These are phyloP conservation scores for Fonsecaea pedrosoi DNA, from an alignment of 2,329 filamentous ascomycete genomes.

Conservation along the genomic window DNA sequence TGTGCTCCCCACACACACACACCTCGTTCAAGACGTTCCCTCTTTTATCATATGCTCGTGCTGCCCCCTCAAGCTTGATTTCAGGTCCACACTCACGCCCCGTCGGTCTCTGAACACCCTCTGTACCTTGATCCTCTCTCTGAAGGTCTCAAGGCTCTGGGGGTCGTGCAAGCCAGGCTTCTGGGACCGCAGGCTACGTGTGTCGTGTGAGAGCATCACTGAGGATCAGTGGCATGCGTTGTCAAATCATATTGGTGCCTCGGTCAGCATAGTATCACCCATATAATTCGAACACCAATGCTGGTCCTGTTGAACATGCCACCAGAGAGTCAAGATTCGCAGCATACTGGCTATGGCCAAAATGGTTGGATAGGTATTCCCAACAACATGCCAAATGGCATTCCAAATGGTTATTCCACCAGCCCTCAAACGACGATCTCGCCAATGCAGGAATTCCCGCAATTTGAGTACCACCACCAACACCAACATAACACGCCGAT, in stretches of 20 bases:
- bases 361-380: slow-evolving; percentile 56
- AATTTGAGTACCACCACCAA: slow-evolving; percentile 63
- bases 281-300: slow-evolving; percentile 35
- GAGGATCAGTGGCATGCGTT: slow-evolving; percentile 25
- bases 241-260: slow-evolving; percentile 16
- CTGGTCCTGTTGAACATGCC: slow-evolving; percentile 50
- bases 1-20: slow-evolving; percentile 29
- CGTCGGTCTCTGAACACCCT: slow-evolving; percentile 7
- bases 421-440: slow-evolving; percentile 57
- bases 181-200: slow-evolving; percentile 34
- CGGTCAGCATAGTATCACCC: slow-evolving; percentile 16
- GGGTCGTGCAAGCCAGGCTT: slow-evolving; percentile 14
- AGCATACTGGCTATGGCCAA: slow-evolving; percentile 53
- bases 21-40: slow-evolving; percentile 15
- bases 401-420: slow-evolving; percentile 50
- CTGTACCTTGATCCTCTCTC: slow-evolving; percentile 12
- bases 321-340: slow-evolving; percentile 52
- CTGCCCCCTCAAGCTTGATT: slow-evolving; percentile 21
- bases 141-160: slow-evolving; percentile 19
- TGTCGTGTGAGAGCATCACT: slow-evolving; percentile 24
- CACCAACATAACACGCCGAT: slow-evolving; percentile 64
- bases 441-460: slow-evolving; percentile 73
- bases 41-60: slow-evolving; percentile 36
- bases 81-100: slow-evolving; percentile 19
- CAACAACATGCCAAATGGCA: slow-evolving; percentile 46